phyloP scores from a whole-genome alignment of 345 rosid species.

The Eucalyptus melliodora region DNA sequence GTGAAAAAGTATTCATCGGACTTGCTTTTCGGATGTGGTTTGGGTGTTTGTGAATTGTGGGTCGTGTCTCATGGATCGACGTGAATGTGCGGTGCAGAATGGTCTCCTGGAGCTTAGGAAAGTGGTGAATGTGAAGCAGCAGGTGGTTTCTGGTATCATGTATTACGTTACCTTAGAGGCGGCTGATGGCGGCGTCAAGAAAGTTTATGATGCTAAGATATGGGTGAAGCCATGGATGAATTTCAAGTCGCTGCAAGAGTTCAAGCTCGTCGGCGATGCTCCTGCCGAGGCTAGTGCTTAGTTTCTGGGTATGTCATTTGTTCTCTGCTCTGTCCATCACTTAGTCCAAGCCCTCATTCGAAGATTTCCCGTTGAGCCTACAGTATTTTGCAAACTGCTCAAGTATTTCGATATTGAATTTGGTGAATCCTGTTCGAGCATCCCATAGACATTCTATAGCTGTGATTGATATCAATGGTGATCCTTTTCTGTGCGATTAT shows the following conservation, averaged over 20 bases:
- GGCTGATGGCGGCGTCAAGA: slow-evolving; percentile 64
- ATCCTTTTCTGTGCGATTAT: background rate
- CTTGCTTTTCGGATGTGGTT: background rate
- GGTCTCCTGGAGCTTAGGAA: slow-evolving; percentile 62
- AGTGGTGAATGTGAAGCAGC: slow-evolving; percentile 77
- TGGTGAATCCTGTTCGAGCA: background rate
- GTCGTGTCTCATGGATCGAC: background rate
- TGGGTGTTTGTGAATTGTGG: background rate
- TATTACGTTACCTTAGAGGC: slow-evolving; percentile 72
- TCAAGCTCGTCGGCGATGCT: slow-evolving; percentile 48
- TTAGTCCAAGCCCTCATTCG: background rate
- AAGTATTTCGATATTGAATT: background rate
- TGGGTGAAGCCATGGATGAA: slow-evolving; percentile 94
- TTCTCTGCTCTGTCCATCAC: background rate
- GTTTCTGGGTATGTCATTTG: background rate
- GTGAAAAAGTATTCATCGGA: background rate
- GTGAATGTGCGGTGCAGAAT: slow-evolving; percentile 25
- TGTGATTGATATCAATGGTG: background rate
- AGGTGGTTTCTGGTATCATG: slow-evolving; percentile 68
- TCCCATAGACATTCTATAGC: background rate
- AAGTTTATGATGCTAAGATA: slow-evolving; percentile 75
- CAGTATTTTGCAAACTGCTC: background rate
- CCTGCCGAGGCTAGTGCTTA: background rate
- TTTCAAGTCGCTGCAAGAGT: slow-evolving; percentile 77
- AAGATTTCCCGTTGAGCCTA: background rate